Evolutionary conservation across 2,329 filamentous ascomycete species (phyloP), one percentile per base, ranked within the genome.

Genomic region (Exophiala spinifera): DNA sequence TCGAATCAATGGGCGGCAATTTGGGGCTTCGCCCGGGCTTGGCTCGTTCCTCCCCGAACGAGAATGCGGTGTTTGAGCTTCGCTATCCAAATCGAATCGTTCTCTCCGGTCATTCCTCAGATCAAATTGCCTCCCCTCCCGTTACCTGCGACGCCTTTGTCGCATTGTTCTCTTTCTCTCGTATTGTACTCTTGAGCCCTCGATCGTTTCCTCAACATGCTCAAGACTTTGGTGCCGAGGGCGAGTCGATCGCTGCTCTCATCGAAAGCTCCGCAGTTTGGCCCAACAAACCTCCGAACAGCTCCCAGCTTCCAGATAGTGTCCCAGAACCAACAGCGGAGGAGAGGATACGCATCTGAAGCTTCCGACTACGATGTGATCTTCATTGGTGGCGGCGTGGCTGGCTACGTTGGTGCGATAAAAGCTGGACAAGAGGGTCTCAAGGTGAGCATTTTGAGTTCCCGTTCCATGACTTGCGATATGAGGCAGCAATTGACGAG

Each of bases 351-450:
- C 46, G 59, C 58, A 40, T 62, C 59, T 55, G 60, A 60, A 61
- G 55, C 72, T 90, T 90, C 91, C 74, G 90, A 96, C 74, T 95
- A 96, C 76, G 94, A 99, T 74, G 81, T 99, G 52, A 87, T 99
- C 70, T 91, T 99, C 76, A 96, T 99, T 70, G 94, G 94, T 69
- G 94, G 94, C 73, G 94, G 94, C 78, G 94, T 97, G 69, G 94
- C 92, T 66, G 94, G 94, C 71, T 99, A 99, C 78, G 94, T 99
- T 68, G 92, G 94, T 63, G 94, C 94, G 67, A 99, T 99, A 81
- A 99, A 97, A 80, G 94, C 94, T 68, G 94, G 91, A 56, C 94
- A 99, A 76, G 90, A 95, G 72, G 94, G 94, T 68, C 75, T 99
- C 73, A 97, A 96, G 85, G 91, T 95, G 78, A 59, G 72, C 28